phyloP scores from a whole-genome alignment of 1,284 basidiomycete species.

The Austroboletus olivaceoglutinosus region DNA sequence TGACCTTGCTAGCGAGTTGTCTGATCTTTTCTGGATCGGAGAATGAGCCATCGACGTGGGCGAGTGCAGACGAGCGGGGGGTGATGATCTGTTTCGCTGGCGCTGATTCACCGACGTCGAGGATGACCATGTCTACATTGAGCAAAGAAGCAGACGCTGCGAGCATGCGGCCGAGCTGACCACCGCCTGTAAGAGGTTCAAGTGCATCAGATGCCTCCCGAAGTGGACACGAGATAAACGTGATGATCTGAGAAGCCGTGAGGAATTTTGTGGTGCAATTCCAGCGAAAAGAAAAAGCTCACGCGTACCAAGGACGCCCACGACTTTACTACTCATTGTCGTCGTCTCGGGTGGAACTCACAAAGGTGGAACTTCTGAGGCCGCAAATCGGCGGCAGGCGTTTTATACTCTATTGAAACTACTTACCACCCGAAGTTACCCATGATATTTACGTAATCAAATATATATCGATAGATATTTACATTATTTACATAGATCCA shows the following conservation, averaged over 20 bases:
- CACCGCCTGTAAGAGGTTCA: slow-evolving; percentile 68
- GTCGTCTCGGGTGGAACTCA: background rate
- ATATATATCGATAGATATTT: too few relatives aligned
- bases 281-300: slow-evolving; percentile 6
- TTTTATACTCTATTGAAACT: too few relatives aligned
- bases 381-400: too few relatives aligned
- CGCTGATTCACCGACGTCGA: slow-evolving; percentile 78
- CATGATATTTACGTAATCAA: too few relatives aligned
- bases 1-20: slow-evolving; percentile 78
- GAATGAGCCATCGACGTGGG: slow-evolving; percentile 91
- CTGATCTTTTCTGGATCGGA: slow-evolving; percentile 78
- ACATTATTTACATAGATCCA: too few relatives aligned
- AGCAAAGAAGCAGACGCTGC: slow-evolving; percentile 88
- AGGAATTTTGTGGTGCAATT: background rate
- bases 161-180: slow-evolving; percentile 98
- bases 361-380: background rate
- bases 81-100: slow-evolving; percentile 92
- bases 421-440: too few relatives aligned
- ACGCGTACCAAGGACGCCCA: slow-evolving; percentile 32
- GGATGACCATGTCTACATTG: slow-evolving; percentile 83
- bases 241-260: slow-evolving; percentile 14
- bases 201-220: slow-evolving; percentile 12
- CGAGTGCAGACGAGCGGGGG: slow-evolving; percentile 45
- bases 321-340: slow-evolving; percentile 27
- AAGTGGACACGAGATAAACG: background rate